A percentile compares a stretch with the other conserved stretches of the same genome.
phyloP scores from a whole-genome alignment of 106 monocot genomes.

The Amphibolis antarctica region DNA sequence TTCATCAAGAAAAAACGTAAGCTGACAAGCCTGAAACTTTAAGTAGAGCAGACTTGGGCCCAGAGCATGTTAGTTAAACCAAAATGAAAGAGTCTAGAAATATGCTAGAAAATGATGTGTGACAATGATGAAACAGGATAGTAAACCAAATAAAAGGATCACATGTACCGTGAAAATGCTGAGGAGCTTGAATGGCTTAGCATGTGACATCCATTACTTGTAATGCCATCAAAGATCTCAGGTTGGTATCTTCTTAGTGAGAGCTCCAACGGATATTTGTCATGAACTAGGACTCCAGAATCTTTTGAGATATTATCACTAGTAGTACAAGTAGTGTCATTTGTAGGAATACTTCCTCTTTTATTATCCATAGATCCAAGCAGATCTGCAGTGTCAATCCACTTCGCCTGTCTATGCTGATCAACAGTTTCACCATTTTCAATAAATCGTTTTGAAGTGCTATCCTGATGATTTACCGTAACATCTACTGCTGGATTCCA shows the following conservation, averaged over 20 bases:
- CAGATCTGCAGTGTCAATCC: constrained; percentile 2
- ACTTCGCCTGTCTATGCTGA: background rate
- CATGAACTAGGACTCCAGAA: background rate
- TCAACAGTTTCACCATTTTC: background rate
- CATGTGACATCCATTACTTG: background rate
- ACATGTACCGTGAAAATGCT: constrained; percentile 6
- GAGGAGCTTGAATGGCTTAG: constrained; percentile 3
- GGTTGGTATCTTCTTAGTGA: constrained; percentile 7
- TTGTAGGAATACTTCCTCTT: background rate
- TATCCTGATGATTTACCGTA: background rate
- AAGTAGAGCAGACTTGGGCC: too few relatives aligned
- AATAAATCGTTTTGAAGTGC: background rate
- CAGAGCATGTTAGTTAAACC: too few relatives aligned
- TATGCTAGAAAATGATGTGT: too few relatives aligned
- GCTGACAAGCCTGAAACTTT: too few relatives aligned
- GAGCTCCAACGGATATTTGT: constrained; percentile 4
- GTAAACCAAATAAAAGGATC: background rate
- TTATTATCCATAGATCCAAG: constrained; percentile 6
- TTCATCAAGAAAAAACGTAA: too few relatives aligned
- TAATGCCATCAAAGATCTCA: background rate
- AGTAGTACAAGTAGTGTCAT: background rate
- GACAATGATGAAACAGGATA: too few relatives aligned
- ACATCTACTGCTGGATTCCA: background rate
- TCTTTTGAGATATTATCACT: background rate
- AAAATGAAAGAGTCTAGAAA: too few relatives aligned